These are phyloP conservation scores for Capsaspora owczarzaki DNA, from an alignment of 78 protist genomes.

Conservation along the genomic window DNA sequence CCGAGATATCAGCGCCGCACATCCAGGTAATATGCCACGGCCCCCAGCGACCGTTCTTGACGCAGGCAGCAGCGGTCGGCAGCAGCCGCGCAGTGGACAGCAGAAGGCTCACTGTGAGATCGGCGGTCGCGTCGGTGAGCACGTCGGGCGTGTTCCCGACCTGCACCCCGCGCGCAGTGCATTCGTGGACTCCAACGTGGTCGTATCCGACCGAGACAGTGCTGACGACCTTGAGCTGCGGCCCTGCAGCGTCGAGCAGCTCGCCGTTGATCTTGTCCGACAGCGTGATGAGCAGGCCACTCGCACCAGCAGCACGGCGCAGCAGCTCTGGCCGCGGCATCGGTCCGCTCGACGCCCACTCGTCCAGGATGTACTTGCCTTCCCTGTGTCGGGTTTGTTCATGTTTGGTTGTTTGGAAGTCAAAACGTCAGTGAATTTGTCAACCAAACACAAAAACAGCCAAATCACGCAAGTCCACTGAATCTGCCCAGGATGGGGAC, in stretches of 20 bases:
- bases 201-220: slow-evolving; percentile 20
- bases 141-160: slow-evolving; percentile 32
- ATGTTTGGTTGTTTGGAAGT: no score
- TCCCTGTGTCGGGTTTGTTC: no score
- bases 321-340: no score
- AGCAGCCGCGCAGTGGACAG: background rate
- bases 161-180: background rate
- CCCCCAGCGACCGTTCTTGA: slow-evolving; percentile 14
- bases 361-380: no score
- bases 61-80: background rate
- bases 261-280: slow-evolving; percentile 1
- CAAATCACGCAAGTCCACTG: no score
- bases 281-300: background rate
- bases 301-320: no score
- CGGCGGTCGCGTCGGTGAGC: slow-evolving; percentile 37
- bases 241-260: slow-evolving; percentile 1
- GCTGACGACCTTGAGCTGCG: background rate
- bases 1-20: slow-evolving; percentile 2
- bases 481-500: no score
- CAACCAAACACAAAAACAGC: no score
- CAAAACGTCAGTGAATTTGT: no score
- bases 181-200: slow-evolving; percentile 14
- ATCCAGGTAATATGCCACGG: slow-evolving; percentile 8
- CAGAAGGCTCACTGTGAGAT: slow-evolving; percentile 2
- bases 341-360: no score